Evolutionary conservation across 305 asterid species (phyloP).

Genomic region (Petunia hybrid): DNA sequence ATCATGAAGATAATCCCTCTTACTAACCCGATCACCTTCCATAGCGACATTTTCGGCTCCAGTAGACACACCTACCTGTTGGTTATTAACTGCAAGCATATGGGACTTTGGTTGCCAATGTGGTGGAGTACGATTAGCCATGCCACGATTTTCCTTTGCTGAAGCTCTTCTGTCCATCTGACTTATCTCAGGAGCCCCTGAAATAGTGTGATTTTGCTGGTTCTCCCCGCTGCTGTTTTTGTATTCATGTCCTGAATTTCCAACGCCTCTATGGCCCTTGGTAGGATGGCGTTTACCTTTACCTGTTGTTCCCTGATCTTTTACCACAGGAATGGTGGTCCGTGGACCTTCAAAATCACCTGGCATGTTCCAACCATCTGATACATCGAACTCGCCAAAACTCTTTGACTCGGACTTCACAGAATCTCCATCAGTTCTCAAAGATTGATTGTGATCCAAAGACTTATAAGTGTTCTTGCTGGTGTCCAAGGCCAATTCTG

Average conservation of each 20-base stretch:
- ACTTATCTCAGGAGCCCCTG: slow-evolving; percentile 49
- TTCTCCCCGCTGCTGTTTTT: slow-evolving; percentile 47
- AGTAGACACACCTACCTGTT: slow-evolving; percentile 50
- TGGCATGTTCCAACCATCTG: slow-evolving; percentile 42
- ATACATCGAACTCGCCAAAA: slow-evolving; percentile 35
- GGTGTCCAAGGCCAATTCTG: slow-evolving; percentile 58
- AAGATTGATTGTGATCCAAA: slow-evolving; percentile 42
- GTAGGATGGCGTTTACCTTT: slow-evolving; percentile 69
- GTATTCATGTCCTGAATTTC: slow-evolving; percentile 50
- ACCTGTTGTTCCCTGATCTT: slow-evolving; percentile 62
- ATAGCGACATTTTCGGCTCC: slow-evolving; percentile 46
- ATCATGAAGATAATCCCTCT: slow-evolving; percentile 56
- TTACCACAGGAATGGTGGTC: slow-evolving; percentile 44
- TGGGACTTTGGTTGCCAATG: slow-evolving; percentile 89
- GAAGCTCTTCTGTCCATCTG: slow-evolving; percentile 51
- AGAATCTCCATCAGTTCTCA: slow-evolving; percentile 44
- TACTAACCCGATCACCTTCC: slow-evolving; percentile 49
- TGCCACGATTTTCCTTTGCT: slow-evolving; percentile 57
- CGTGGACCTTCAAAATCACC: slow-evolving; percentile 39
- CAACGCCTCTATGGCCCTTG: slow-evolving; percentile 54
- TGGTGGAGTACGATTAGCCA: slow-evolving; percentile 60
- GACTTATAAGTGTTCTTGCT: slow-evolving; percentile 44
- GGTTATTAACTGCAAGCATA: slow-evolving; percentile 49
- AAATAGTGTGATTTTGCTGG: slow-evolving; percentile 48
- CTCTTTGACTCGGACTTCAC: slow-evolving; percentile 45